phyloP scores from a whole-genome alignment of 345 rosid genomes.

The Psidium guajava region DNA sequence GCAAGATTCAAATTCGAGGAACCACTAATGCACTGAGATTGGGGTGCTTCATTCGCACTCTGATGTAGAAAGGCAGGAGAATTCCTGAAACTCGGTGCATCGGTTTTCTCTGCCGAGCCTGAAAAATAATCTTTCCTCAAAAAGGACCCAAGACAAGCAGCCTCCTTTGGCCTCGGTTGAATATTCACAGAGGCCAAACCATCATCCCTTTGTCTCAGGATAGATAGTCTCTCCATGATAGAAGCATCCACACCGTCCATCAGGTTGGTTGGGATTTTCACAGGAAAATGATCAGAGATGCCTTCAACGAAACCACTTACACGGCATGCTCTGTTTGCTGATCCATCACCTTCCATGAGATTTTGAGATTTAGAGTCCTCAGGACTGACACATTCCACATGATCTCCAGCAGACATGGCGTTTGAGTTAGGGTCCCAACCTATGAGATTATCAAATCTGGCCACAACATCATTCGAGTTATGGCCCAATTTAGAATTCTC shows the following conservation, averaged over 20 bases:
- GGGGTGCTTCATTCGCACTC: background rate
- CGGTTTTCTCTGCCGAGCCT: background rate
- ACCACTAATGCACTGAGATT: background rate
- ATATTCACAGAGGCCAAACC: constrained; percentile 1
- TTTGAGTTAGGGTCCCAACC: constrained; percentile 3
- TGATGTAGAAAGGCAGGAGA: background rate
- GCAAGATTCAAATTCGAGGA: constrained; percentile 12
- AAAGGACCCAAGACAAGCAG: constrained; percentile 5
- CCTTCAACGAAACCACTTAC: background rate
- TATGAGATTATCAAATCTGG: constrained; percentile 42
- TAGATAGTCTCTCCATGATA: constrained; percentile 27
- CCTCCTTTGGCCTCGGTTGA: constrained; percentile 7
- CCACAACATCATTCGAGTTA: constrained; percentile 37
- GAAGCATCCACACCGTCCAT: constrained; percentile 23
- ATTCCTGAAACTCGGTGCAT: background rate
- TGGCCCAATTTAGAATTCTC: constrained; percentile 1
- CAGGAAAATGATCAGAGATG: background rate
- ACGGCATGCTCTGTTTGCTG: background rate
- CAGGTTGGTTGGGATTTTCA: background rate
- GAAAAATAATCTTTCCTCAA: constrained; percentile 3
- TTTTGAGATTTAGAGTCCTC: constrained; percentile 4
- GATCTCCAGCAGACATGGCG: background rate
- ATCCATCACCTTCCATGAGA: constrained; percentile 1
- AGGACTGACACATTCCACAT: constrained; percentile 1
- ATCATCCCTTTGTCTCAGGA: constrained; percentile 24